A percentile compares a stretch with the other conserved stretches of the same genome.
These are phyloP conservation scores for Rhizomucor pusillus DNA, from an alignment of 371 early-diverging fungal genomes.

Conservation along the genomic window DNA sequence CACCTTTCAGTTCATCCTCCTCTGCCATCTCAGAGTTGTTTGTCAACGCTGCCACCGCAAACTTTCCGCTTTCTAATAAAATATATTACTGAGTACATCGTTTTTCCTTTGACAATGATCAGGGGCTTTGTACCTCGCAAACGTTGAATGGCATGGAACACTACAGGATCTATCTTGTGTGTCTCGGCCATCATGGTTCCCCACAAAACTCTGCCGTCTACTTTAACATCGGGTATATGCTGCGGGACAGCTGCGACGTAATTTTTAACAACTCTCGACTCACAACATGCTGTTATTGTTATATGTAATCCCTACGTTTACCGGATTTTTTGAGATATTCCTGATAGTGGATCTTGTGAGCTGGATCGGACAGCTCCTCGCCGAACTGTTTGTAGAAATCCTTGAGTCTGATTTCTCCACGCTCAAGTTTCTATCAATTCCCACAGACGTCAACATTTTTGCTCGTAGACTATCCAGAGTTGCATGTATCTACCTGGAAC, in stretches of 20 bases:
- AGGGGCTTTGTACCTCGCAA: slow-evolving; percentile 33
- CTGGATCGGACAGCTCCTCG: slow-evolving; percentile 57
- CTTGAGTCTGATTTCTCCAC: slow-evolving; percentile 63
- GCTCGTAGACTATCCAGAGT: neutral
- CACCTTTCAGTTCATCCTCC: slow-evolving; percentile 35
- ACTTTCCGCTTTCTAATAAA: slow-evolving; percentile 45
- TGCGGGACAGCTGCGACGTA: slow-evolving; percentile 24
- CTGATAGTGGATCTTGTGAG: slow-evolving; percentile 49
- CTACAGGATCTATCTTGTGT: slow-evolving; percentile 40
- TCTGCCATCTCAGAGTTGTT: slow-evolving; percentile 71
- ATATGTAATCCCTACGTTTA: slow-evolving; percentile 33
- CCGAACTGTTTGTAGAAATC: slow-evolving; percentile 70
- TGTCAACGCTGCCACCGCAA: slow-evolving; percentile 72
- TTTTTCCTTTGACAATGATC: neutral
- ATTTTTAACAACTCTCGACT: neutral
- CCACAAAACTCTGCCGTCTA: slow-evolving; percentile 71
- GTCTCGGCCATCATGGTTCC: slow-evolving; percentile 71
- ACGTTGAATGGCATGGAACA: slow-evolving; percentile 57
- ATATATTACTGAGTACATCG: neutral
- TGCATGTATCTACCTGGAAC: slow-evolving; percentile 48
- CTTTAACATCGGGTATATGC: slow-evolving; percentile 32
- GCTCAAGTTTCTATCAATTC: slow-evolving; percentile 60
- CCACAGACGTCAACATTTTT: slow-evolving; percentile 9
- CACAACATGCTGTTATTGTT: neutral
- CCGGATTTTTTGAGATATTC: slow-evolving; percentile 46